phyloP scores from a whole-genome alignment of 2,329 filamentous ascomycete species.

The Penicillium sp. region DNA sequence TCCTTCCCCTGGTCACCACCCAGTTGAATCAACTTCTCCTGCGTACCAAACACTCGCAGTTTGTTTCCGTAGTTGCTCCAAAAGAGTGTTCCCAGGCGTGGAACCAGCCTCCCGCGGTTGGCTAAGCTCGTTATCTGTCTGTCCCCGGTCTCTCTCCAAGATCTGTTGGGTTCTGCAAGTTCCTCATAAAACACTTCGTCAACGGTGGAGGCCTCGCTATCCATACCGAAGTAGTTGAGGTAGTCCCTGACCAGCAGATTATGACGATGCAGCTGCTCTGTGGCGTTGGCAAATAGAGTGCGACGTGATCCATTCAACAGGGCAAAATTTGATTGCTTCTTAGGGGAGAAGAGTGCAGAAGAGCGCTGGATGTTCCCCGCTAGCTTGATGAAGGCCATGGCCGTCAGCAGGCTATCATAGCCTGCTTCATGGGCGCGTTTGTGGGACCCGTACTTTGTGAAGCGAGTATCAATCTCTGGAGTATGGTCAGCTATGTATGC shows the following conservation, averaged over 20 bases:
- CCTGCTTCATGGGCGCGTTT: slow-evolving; percentile 58
- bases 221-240: slow-evolving; percentile 1
- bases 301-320: background rate
- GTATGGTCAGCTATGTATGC: slow-evolving; percentile 19
- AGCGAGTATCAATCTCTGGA: slow-evolving; percentile 32
- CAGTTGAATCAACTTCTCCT: slow-evolving; percentile 50
- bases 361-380: slow-evolving; percentile 49
- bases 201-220: background rate
- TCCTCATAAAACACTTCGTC: background rate
- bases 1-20: background rate
- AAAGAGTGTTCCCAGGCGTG: slow-evolving; percentile 54
- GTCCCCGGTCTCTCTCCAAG: slow-evolving; percentile 5
- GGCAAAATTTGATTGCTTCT: background rate
- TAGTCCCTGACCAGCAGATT: background rate
- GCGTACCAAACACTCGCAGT: slow-evolving; percentile 61
- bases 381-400: slow-evolving; percentile 59
- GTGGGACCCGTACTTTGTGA: slow-evolving; percentile 33
- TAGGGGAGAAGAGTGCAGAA: background rate
- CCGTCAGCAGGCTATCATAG: slow-evolving; percentile 64
- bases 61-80: slow-evolving; percentile 63
- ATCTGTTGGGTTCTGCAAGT: background rate
- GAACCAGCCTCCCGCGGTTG: slow-evolving; percentile 50
- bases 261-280: background rate
- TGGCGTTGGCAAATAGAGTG: background rate
- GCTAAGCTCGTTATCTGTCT: slow-evolving; percentile 25